Evolutionary conservation across 805 yeast species (phyloP), one percentile per base, ranked within the genome.

Genomic region (Cyberlindnera meyerae): DNA sequence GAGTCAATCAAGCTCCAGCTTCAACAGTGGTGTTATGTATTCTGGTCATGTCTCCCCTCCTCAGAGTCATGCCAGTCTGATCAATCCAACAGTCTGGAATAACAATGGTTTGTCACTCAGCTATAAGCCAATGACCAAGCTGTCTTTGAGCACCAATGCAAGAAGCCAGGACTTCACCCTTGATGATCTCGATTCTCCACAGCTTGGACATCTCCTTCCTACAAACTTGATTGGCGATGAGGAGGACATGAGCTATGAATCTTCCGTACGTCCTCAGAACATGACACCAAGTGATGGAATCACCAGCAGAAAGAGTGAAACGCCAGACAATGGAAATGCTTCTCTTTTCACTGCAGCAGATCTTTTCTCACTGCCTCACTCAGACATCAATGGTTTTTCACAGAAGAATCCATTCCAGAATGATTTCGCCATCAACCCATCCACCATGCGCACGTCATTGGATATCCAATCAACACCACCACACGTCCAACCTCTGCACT

Each of bases 151-250:
- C 21, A 48, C 52, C 4, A 36, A 34, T 27, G 7, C n/a, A 26
- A 13, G 20, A 33, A 15, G 13, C 14, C 27, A 11, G 32, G 30
- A 11, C 24, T 36, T n/a, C n/a, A 20, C 42, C 6, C 59, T 48
- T 11, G 60, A 50, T 6, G 57, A 57, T 8, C 29, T 54, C 26
- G 63, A 59, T 4, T 43, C 54, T 16, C 66, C 63, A 7, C 49
- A 62, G 14, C 57, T 62, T 24, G 58, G 61, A 34, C 52, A 54
- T 37, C 51, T 62, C 9, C 40, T 65, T 13, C 71, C 70, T 3
- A 51, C 68, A 3, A 49, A 61, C 34, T 38, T 65, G 30, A 54
- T 54, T 16, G 47, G 44, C 15, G 58, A 54, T 11, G 58, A 51
- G 26, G 30, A 51, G 4, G 34, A 48, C 12, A 54, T 39, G 11